Percentiles rank a stretch among this genome's conserved stretches.
Evolutionary conservation across 768 basidiomycete genomes (phyloP).

Genomic region (Leucosporidium yakuticum): DNA sequence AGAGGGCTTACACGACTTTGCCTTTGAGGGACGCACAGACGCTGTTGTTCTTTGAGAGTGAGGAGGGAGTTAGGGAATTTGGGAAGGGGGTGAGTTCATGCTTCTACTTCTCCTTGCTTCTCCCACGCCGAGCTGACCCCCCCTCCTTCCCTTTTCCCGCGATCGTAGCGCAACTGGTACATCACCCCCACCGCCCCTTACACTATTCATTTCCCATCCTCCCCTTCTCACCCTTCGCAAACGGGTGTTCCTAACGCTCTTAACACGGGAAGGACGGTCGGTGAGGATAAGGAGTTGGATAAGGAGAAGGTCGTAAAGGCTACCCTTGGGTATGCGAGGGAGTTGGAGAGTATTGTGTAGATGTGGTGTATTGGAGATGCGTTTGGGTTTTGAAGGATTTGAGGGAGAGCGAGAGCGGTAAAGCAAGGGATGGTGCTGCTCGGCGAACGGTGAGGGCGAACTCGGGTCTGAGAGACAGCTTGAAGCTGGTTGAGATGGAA

Average conservation of each 20-base stretch:
- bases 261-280: slow-evolving; percentile 5
- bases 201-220: slow-evolving; percentile 64
- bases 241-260: slow-evolving; percentile 6
- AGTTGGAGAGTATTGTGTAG: slow-evolving; percentile 85
- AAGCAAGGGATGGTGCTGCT: no score
- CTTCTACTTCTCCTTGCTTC: not conserved
- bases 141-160: no score
- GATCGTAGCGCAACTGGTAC: slow-evolving; percentile 41
- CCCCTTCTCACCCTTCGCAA: slow-evolving; percentile 35
- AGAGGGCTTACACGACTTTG: slow-evolving; percentile 83
- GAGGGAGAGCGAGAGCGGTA: no score
- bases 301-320: slow-evolving; percentile 75
- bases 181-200: slow-evolving; percentile 56
- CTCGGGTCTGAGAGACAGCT: no score
- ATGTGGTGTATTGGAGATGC: not conserved
- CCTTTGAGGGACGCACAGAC: slow-evolving; percentile 85
- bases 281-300: slow-evolving; percentile 72
- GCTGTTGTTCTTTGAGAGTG: slow-evolving; percentile 80
- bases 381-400: no score
- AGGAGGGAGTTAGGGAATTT: slow-evolving; percentile 73
- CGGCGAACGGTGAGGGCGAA: no score
- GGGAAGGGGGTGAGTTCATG: slow-evolving; percentile 59
- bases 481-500: no score
- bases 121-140: not conserved
- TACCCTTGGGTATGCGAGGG: slow-evolving; percentile 71